Evolutionary conservation across 352 stramenopile genomes (phyloP).

Genomic region (Saprolegnia parasitica): DNA sequence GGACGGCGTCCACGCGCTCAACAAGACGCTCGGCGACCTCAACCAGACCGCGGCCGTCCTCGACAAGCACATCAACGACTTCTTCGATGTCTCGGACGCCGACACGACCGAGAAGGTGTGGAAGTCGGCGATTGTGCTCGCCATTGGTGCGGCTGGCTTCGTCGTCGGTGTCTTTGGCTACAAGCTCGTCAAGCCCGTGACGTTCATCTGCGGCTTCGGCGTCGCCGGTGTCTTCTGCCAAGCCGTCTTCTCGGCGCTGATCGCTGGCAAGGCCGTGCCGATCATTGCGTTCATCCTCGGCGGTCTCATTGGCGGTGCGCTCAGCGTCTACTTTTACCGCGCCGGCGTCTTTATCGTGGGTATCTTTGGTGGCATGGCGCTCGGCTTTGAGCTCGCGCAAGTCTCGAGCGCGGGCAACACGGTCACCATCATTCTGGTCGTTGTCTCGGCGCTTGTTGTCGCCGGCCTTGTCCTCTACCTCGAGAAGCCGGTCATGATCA

Average conservation of each 20-base stretch:
- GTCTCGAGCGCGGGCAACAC: neutral
- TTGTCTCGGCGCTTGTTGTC: constrained; percentile 40
- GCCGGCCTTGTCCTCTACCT: constrained; percentile 50
- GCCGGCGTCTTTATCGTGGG: constrained; percentile 43
- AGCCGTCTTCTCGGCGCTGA: constrained; percentile 34
- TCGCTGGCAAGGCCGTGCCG: constrained; percentile 15
- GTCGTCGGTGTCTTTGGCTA: constrained; percentile 53
- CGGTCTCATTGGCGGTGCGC: constrained; percentile 34
- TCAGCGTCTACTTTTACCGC: constrained; percentile 43
- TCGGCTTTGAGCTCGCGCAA: constrained; percentile 34
- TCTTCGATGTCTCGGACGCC: constrained; percentile 24
- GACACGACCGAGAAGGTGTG: constrained; percentile 21
- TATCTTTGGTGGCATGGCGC: constrained; percentile 36
- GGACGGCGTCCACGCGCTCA: constrained; percentile 23
- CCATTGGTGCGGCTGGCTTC: constrained; percentile 40
- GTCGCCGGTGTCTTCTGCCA: constrained; percentile 58
- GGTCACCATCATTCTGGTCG: constrained; percentile 39
- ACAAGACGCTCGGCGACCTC: constrained; percentile 22
- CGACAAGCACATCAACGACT: constrained; percentile 25
- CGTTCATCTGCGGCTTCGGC: constrained; percentile 67
- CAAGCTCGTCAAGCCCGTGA: constrained; percentile 48
- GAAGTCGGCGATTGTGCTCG: constrained; percentile 39
- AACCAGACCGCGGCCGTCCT: constrained; percentile 18
- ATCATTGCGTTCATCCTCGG: constrained; percentile 42
- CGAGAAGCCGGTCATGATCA: constrained; percentile 53